Percentiles rank a stretch among this genome's conserved stretches.
Evolutionary conservation across 352 stramenopile species (phyloP).

Genomic region (Elongisporangium anandrum): DNA sequence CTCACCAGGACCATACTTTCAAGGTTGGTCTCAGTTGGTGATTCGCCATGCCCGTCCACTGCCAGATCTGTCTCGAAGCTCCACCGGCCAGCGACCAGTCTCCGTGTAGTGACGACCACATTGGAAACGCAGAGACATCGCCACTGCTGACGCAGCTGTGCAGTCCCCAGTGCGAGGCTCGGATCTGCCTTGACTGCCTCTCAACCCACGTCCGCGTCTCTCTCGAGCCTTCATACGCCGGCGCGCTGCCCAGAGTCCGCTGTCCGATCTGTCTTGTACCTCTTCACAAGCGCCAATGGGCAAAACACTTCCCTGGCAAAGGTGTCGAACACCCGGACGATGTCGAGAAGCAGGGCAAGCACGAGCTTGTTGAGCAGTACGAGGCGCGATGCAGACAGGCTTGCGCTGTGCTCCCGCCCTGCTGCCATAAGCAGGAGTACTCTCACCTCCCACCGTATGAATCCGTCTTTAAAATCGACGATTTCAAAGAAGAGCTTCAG

Average conservation of each 20-base stretch:
- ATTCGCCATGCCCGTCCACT: conserved; percentile 5
- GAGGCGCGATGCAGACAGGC: conserved; percentile 15
- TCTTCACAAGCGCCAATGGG: conserved; percentile 25
- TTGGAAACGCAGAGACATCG: conserved; percentile 1
- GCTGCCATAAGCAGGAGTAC: conserved; percentile 28
- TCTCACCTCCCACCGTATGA: conserved; percentile 17
- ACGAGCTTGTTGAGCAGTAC: conserved; percentile 2
- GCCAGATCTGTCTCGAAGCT: conserved; percentile 40
- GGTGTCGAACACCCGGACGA: background rate
- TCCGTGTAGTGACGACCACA: no score
- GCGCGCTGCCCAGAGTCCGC: conserved; percentile 31
- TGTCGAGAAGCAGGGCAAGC: background rate
- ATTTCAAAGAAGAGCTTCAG: background rate
- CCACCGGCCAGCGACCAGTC: background rate
- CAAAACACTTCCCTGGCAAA: background rate
- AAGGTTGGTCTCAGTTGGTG: background rate
- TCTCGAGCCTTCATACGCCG: conserved; percentile 25
- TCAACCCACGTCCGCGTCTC: conserved; percentile 16
- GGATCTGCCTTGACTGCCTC: conserved; percentile 30
- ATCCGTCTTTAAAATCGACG: background rate
- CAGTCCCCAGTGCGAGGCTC: conserved; percentile 16
- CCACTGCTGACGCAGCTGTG: conserved; percentile 19
- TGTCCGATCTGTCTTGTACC: conserved; percentile 33
- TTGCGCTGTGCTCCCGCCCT: conserved; percentile 17
- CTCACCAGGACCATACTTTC: background rate